A percentile compares a stretch with the other conserved stretches of the same genome.
phyloP scores from a whole-genome alignment of 495 filamentous ascomycete species.

The Penicillium pulvis region DNA sequence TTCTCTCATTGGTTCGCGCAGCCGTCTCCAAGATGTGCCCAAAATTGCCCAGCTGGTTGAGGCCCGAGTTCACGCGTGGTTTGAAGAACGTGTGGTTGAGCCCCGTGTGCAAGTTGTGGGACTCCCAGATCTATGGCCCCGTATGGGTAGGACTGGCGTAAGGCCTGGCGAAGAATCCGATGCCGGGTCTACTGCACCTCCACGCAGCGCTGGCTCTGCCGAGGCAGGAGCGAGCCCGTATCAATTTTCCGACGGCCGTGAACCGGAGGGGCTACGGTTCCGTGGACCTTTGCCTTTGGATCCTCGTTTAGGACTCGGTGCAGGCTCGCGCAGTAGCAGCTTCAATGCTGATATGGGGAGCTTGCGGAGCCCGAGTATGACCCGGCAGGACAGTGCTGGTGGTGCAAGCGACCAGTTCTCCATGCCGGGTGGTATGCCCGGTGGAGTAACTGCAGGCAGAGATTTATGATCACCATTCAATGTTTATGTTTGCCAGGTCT shows the following conservation, averaged over 20 bases:
- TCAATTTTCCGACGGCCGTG: slow-evolving; percentile 27
- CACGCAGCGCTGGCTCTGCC: slow-evolving; percentile 36
- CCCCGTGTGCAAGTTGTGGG: slow-evolving; percentile 95
- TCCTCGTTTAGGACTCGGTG: slow-evolving; percentile 36
- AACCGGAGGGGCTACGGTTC: slow-evolving; percentile 40
- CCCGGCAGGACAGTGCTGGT: slow-evolving; percentile 35
- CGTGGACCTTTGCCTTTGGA: slow-evolving; percentile 33
- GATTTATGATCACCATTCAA: slow-evolving; percentile 1
- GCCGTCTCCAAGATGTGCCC: slow-evolving; percentile 89
- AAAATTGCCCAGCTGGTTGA: slow-evolving; percentile 97
- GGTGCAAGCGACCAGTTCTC: slow-evolving; percentile 36
- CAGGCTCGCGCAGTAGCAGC: slow-evolving; percentile 40
- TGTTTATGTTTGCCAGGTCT: neutral
- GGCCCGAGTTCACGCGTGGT: slow-evolving; percentile 89
- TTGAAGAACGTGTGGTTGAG: slow-evolving; percentile 94
- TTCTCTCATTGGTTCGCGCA: slow-evolving; percentile 88
- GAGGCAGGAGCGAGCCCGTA: slow-evolving; percentile 27
- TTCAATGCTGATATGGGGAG: slow-evolving; percentile 42
- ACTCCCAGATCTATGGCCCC: slow-evolving; percentile 89
- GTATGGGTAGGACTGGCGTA: slow-evolving; percentile 59
- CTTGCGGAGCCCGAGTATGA: slow-evolving; percentile 39
- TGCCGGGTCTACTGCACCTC: slow-evolving; percentile 41
- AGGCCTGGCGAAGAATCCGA: slow-evolving; percentile 48
- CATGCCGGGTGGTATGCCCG: slow-evolving; percentile 39
- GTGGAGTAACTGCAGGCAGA: slow-evolving; percentile 14